Evolutionary conservation across 2,329 filamentous ascomycete species (phyloP).

Genomic region (Colletotrichum spaethianum): DNA sequence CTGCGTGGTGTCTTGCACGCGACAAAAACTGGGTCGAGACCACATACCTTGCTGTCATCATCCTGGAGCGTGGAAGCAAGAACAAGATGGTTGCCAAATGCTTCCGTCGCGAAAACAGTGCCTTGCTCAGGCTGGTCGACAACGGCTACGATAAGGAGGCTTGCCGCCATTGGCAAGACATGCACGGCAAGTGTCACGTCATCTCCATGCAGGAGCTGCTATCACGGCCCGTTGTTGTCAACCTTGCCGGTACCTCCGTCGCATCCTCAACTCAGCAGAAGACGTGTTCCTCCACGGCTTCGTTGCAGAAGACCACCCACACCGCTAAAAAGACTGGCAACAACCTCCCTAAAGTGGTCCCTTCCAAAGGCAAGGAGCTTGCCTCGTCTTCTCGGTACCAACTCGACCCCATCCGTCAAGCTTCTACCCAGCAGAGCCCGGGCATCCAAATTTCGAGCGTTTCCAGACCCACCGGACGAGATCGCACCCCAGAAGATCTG

Average conservation of each 20-base stretch:
- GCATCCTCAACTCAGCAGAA: background rate
- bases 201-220: slow-evolving; percentile 10
- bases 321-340: background rate
- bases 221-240: slow-evolving; percentile 2
- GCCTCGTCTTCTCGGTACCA: background rate
- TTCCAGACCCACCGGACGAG: background rate
- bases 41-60: slow-evolving; percentile 12
- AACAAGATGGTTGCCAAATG: slow-evolving; percentile 8
- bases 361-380: background rate
- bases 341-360: background rate
- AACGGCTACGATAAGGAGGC: background rate
- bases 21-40: background rate
- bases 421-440: background rate
- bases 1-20: slow-evolving; percentile 32
- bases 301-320: background rate
- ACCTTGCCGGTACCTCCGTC: too few relatives aligned
- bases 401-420: background rate
- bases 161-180: slow-evolving; percentile 17
- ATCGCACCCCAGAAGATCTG: background rate
- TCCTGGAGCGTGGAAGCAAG: slow-evolving; percentile 9
- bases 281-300: background rate
- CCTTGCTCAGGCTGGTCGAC: background rate
- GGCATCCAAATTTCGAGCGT: background rate
- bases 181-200: slow-evolving; percentile 30
- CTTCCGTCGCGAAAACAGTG: slow-evolving; percentile 6